Evolutionary conservation across 2,329 filamentous ascomycete genomes (phyloP).

Genomic region (Mycosphaerella arachidis): DNA sequence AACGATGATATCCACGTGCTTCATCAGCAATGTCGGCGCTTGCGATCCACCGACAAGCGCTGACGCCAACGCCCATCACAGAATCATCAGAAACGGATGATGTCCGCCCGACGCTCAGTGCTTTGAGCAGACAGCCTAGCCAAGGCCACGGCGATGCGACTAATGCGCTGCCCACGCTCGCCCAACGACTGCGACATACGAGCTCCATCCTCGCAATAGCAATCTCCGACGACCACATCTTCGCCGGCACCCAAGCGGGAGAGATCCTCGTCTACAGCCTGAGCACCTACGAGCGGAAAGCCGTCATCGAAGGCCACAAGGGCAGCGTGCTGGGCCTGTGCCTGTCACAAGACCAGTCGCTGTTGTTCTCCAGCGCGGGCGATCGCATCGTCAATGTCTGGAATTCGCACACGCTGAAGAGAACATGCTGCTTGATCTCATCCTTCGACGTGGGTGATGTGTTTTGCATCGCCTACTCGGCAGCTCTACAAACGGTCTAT

Average conservation of each 20-base stretch:
- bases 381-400: conserved; percentile 94
- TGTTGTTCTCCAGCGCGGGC: conserved; percentile 88
- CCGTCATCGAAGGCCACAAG: conserved; percentile 80
- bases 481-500: conserved; percentile 74
- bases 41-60: conserved; percentile 13
- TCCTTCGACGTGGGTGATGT: conserved; percentile 92
- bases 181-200: conserved; percentile 71
- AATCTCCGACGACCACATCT: conserved; percentile 75
- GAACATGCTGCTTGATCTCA: conserved; percentile 86
- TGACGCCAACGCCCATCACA: conserved; percentile 13
- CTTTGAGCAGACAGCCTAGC: conserved; percentile 21
- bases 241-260: conserved; percentile 87
- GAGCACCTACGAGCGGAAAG: conserved; percentile 75
- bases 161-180: conserved; percentile 53
- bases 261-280: conserved; percentile 90
- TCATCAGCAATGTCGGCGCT: conserved; percentile 12
- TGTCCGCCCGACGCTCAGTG: not conserved
- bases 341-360: conserved; percentile 66
- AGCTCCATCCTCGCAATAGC: conserved; percentile 79
- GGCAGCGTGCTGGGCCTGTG: conserved; percentile 84
- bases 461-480: conserved; percentile 88
- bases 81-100: conserved; percentile 22
- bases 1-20: conserved; percentile 3
- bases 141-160: conserved; percentile 23
- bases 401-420: conserved; percentile 70